Evolutionary conservation across 1,139 yeast genomes (phyloP).

Genomic region (Casaregolazyma suthepensis): DNA sequence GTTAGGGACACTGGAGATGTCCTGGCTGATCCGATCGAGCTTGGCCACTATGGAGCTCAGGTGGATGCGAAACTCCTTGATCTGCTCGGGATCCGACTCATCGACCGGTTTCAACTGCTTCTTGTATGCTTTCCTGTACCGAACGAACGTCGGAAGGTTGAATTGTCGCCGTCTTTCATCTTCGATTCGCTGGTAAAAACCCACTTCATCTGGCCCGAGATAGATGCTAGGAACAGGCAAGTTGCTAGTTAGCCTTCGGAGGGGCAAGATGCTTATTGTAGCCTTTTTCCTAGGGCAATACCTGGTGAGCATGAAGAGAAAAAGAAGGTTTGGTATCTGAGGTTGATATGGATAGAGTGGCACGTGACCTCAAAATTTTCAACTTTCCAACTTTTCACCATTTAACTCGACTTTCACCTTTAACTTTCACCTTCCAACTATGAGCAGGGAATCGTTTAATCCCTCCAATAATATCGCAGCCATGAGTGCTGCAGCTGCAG

Average conservation of each 20-base stretch:
- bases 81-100: constrained; percentile 1
- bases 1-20: neutral
- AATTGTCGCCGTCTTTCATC: constrained; percentile 7
- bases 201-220: constrained; percentile 3
- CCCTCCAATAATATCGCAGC: constrained; percentile 72
- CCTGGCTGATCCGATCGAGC: constrained; percentile 7
- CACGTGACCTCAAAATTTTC: neutral
- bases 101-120: constrained; percentile 4
- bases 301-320: neutral
- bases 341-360: neutral
- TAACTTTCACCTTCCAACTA: constrained; percentile 8
- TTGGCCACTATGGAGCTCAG: constrained; percentile 4
- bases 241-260: neutral
- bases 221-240: neutral
- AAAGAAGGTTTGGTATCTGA: neutral
- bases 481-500: constrained; percentile 61
- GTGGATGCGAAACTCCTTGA: constrained; percentile 5
- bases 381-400: neutral
- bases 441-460: constrained; percentile 80
- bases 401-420: too few relatives aligned
- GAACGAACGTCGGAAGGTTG: constrained; percentile 5
- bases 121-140: constrained; percentile 1
- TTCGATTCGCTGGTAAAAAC: constrained; percentile 5
- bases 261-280: neutral
- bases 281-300: neutral